These are phyloP conservation scores for Deinandra increscens DNA, from an alignment of 129 eudicot species.

Conservation along the genomic window DNA sequence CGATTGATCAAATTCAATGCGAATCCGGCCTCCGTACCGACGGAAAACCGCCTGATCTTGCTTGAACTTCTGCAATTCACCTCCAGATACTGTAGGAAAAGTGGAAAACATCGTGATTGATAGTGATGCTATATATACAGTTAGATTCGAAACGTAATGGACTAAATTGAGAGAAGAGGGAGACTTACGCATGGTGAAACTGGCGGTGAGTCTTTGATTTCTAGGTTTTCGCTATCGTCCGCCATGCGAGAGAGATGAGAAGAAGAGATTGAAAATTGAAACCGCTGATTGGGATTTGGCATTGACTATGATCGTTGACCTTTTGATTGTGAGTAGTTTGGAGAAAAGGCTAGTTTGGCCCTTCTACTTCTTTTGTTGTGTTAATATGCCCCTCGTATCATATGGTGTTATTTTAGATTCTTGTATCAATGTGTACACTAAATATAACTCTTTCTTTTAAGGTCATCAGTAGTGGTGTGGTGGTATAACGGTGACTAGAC, in stretches of 20 bases:
- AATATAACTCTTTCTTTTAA: too few species aligned
- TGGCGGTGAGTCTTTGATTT: slow-evolving; percentile 24
- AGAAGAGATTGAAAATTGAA: slow-evolving; percentile 6
- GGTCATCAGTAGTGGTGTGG: too few species aligned
- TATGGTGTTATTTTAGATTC: neutral
- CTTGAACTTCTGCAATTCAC: slow-evolving; percentile 69
- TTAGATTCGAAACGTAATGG: neutral
- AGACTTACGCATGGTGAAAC: slow-evolving; percentile 34
- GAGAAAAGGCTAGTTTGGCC: neutral
- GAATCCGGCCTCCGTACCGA: slow-evolving; percentile 71
- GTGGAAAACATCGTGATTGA: slow-evolving; percentile 10
- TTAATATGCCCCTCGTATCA: neutral
- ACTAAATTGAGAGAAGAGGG: neutral
- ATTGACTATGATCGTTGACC: slow-evolving; percentile 18
- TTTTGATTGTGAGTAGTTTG: neutral
- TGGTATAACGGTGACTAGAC: too few species aligned
- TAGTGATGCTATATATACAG: neutral
- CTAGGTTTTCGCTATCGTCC: slow-evolving; percentile 23
- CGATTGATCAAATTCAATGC: slow-evolving; percentile 64
- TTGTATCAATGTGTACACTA: too few species aligned
- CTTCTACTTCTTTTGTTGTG: neutral
- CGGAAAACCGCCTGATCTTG: slow-evolving; percentile 65
- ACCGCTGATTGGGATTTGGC: neutral
- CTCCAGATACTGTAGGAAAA: slow-evolving; percentile 50
- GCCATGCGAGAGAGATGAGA: slow-evolving; percentile 31